Evolutionary conservation across 371 early-diverging fungal species (phyloP), one percentile per base, ranked within the genome.

Genomic region (Lichtheimia hyalospora): DNA sequence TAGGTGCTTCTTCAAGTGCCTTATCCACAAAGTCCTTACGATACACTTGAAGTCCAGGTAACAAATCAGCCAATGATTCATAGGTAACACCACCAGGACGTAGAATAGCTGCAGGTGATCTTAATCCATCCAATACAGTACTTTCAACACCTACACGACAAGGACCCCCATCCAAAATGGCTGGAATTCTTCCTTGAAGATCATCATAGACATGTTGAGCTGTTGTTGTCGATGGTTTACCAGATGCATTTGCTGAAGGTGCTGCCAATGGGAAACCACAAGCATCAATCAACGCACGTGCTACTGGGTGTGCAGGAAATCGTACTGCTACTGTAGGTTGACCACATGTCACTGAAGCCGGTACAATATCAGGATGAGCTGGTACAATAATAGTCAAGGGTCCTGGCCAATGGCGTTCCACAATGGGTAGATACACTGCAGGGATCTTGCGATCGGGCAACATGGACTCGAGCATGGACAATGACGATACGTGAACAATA

Each of bases 191-290:
- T 2, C 90, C 91, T 40, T 79, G 67, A 6, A 99, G 84, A 72
- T 99, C 99, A 21, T 90, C 83, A 41, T 81, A 77, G 0, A 98
- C 99, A 80, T 99, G 99, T 2, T 73, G 66, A 0, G 98, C 97
- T 3, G 85, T 71, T 1, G 99, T 99, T 3, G 99, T 99, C 8
- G 95, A 95, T 8, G 99, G 99, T 44, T 92, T 88, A 12, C 99
- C 98, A 41, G 95, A 95, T 14, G 93, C 89, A 75, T 99, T 99
- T 28, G 99, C 99, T n/a, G 98, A 97, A 6, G 99, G 99, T 5
- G 99, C 99, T 18, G 99, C 99, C 60, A 99, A 70, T 12, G 99
- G 99, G 25, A 91, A 87, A 7, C 91, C 95, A 63, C 93, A 88
- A 2, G 71, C 75, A 8, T 89, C 84, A 61, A 99, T 99, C 46